Conservation (phyloP, 2,329 filamentous ascomycete genomes). For the Apiospora koreana region DNA sequence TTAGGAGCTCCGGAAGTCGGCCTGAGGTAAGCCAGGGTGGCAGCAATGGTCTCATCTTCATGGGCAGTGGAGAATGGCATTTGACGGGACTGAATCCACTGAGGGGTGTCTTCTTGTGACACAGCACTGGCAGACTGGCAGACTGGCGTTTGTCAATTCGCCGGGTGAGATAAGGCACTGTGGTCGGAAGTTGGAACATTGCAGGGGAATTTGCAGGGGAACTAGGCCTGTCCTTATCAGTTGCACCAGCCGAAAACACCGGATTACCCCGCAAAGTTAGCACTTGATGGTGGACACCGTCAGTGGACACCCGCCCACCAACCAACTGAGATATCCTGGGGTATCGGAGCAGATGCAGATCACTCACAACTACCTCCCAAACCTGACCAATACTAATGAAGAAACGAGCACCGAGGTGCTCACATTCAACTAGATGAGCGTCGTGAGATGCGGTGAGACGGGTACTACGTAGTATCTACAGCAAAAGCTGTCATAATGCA, state of each 20-base stretch:
- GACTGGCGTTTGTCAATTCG: neutral
- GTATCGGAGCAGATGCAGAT: neutral
- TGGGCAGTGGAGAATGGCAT: neutral
- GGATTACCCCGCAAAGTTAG: neutral
- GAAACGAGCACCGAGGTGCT: neutral
- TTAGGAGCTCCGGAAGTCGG: conserved; percentile 7
- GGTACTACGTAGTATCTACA: neutral
- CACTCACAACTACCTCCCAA: neutral
- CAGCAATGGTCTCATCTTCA: neutral
- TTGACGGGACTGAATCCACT: neutral
- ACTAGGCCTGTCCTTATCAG: neutral
- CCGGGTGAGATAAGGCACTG: neutral
- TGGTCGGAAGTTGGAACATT: too few species aligned
- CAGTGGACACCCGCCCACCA: neutral
- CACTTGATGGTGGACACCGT: neutral
- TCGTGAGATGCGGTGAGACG: neutral
- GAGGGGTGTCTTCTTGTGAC: too few species aligned
- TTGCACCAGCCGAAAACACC: neutral
- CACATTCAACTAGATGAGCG: neutral
- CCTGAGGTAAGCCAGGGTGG: neutral
- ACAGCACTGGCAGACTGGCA: too few species aligned
- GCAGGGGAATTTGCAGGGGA: too few species aligned
- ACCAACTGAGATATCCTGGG: neutral
- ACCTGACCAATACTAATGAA: neutral
- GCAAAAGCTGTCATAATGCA: neutral